A percentile compares a stretch with the other conserved stretches of the same genome.
These are phyloP conservation scores for Tolypocladium inflatum DNA, from an alignment of 2,329 filamentous ascomycete species.

Conservation along the genomic window DNA sequence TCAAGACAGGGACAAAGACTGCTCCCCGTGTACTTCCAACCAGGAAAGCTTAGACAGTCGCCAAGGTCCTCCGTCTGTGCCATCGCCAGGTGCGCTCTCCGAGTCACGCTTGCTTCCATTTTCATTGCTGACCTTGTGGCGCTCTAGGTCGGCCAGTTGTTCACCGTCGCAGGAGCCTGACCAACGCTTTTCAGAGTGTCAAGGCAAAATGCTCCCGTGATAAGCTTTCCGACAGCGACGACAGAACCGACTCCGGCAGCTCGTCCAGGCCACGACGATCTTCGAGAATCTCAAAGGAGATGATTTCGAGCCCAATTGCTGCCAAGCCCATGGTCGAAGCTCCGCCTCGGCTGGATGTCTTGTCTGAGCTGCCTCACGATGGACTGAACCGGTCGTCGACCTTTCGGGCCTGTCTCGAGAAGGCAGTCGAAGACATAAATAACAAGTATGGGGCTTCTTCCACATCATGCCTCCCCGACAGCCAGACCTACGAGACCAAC, in stretches of 20 bases:
- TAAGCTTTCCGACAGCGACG: slow-evolving; percentile 7
- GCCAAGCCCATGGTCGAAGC: not conserved
- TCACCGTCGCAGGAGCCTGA: slow-evolving; percentile 17
- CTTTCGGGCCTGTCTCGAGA: slow-evolving; percentile 18
- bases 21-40: not conserved
- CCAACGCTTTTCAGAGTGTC: slow-evolving; percentile 18
- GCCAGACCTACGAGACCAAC: not conserved
- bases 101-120: not conserved
- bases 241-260: not conserved
- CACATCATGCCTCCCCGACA: not conserved
- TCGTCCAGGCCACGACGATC: not conserved
- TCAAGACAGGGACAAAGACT: not conserved
- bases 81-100: not conserved
- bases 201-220: slow-evolving; percentile 16
- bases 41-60: not conserved
- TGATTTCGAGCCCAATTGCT: not conserved
- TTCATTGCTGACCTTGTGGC: not conserved
- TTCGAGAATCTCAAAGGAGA: slow-evolving; percentile 1
- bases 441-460: slow-evolving; percentile 13
- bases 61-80: not conserved
- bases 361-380: slow-evolving; percentile 14
- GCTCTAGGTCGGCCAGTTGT: not conserved
- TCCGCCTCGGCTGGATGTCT: slow-evolving; percentile 18
- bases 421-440: slow-evolving; percentile 18
- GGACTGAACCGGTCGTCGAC: slow-evolving; percentile 16